Percentiles rank a stretch among this genome's conserved stretches.
These are phyloP conservation scores for Hypoxylon sp. DNA, from an alignment of 2,329 filamentous ascomycete genomes.

Conservation along the genomic window DNA sequence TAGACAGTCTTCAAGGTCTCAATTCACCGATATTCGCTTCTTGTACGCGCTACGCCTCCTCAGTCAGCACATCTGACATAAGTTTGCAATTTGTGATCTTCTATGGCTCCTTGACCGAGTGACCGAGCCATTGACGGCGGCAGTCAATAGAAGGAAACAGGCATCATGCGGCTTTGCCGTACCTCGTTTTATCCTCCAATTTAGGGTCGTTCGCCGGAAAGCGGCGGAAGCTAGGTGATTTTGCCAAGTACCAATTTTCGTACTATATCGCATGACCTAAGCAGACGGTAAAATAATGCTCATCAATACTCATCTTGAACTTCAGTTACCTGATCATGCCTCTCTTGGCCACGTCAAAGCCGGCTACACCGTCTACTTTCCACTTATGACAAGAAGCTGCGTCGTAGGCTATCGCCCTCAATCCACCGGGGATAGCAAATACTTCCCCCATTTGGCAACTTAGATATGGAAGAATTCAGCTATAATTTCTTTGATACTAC, in stretches of 20 bases:
- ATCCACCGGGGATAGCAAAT: conserved; percentile 29
- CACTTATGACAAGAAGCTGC: conserved; percentile 31
- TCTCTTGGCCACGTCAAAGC: conserved; percentile 18
- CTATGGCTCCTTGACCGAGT: conserved; percentile 13
- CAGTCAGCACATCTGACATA: conserved; percentile 42
- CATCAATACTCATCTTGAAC: conserved; percentile 19
- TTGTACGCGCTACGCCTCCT: conserved; percentile 17
- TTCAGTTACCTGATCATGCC: not conserved
- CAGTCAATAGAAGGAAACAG: not conserved
- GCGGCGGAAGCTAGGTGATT: not conserved
- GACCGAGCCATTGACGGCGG: conserved; percentile 1
- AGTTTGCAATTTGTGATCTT: conserved; percentile 20
- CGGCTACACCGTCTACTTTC: conserved; percentile 36
- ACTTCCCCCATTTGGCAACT: conserved; percentile 28
- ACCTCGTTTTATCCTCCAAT: conserved; percentile 1
- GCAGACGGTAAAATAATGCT: conserved; percentile 1
- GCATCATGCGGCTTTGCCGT: not conserved
- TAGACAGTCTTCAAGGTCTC: not conserved
- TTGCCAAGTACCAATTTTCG: conserved; percentile 2
- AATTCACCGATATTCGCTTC: conserved; percentile 7
- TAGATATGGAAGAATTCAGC: conserved; percentile 39
- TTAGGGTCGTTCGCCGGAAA: conserved; percentile 11
- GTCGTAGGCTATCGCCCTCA: conserved; percentile 23
- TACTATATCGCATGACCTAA: conserved; percentile 23
- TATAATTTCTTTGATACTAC: conserved; percentile 40